Base-by-base conservation (phyloP, 2,329 filamentous ascomycete genomes). In the Hansfordia pulvinata region DNA sequence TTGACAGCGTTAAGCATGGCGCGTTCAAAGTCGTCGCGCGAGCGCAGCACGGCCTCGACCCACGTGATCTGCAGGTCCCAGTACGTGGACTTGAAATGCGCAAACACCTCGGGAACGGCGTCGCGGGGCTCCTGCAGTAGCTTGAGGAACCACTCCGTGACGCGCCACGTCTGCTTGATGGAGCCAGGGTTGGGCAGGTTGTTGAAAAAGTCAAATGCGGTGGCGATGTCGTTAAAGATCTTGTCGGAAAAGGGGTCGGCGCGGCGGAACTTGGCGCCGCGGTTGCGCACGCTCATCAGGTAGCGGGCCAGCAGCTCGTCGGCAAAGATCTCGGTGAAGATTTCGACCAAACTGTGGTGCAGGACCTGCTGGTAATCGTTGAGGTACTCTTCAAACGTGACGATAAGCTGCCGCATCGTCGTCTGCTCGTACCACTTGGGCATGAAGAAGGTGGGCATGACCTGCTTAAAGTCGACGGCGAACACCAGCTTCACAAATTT, bases 31-130 rank as follows among this genome's bases (percentile, higher is more conserved):
- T 98, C 90, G 52, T 98, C 90, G 39, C 92, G 65, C 2, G 75
- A 66, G 38, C 86, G 69, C 36, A 98, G 49, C 25, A 93, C 88
- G 6, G 82, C 79, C 61, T 98, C 92, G 6, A 98, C 85, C 90
- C 90, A 98, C 23, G 76, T 78, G 32, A 96, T 76, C 51, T 92
- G 84, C 47, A 96, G 60, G 54, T 98, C 90, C 82, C 88, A 93
- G 52, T 93, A 94, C 23, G 71, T 66, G 20, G 56, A 60, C 63
- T 94, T 96, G 58, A 98, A 88, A 5, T 62, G 58, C 40, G 78
- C 78, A 45, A 93, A 96, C 2, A 82, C 75, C 27, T 80, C 72
- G 10, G 84, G 73, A 1, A 94, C 63, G 14, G 60, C 64, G 17
- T 74, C 67, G 26, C 76, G 77, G 46, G 90, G 84, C 17, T 77